phyloP scores from a whole-genome alignment of 768 basidiomycete species.

The Megacollybia marginata region DNA sequence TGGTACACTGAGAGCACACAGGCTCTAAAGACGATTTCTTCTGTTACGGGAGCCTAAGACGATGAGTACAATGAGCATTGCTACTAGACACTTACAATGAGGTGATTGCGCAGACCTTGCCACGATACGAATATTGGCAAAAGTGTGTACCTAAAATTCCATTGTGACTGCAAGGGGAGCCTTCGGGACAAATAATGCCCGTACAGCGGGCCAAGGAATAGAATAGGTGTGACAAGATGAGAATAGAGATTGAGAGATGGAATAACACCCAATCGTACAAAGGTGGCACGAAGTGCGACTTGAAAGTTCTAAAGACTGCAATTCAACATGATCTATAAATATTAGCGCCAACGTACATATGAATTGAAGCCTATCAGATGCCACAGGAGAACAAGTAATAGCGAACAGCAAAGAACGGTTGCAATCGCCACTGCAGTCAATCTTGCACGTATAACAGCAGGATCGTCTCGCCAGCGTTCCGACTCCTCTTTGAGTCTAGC shows the following conservation, averaged over 20 bases:
- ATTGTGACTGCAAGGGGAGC: not conserved
- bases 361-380: constrained; percentile 9
- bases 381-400: constrained; percentile 40
- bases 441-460: constrained; percentile 76
- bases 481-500: constrained; percentile 19
- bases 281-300: constrained; percentile 18
- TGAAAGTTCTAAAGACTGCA: constrained; percentile 1
- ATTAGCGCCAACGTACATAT: constrained; percentile 7
- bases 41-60: constrained; percentile 76
- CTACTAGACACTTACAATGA: constrained; percentile 15
- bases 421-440: constrained; percentile 60
- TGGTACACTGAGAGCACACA: constrained; percentile 73
- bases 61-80: not conserved
- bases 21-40: constrained; percentile 87
- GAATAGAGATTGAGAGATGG: constrained; percentile 27
- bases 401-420: constrained; percentile 48
- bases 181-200: constrained; percentile 19
- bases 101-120: constrained; percentile 6
- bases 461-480: constrained; percentile 73
- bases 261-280: constrained; percentile 34
- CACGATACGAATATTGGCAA: not conserved
- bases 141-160: not conserved
- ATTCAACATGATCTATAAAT: not conserved
- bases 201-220: constrained; percentile 77
- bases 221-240: constrained; percentile 60